These are phyloP conservation scores for Didymosphaeria variabile DNA, from an alignment of 2,329 filamentous ascomycete species.

Conservation along the genomic window DNA sequence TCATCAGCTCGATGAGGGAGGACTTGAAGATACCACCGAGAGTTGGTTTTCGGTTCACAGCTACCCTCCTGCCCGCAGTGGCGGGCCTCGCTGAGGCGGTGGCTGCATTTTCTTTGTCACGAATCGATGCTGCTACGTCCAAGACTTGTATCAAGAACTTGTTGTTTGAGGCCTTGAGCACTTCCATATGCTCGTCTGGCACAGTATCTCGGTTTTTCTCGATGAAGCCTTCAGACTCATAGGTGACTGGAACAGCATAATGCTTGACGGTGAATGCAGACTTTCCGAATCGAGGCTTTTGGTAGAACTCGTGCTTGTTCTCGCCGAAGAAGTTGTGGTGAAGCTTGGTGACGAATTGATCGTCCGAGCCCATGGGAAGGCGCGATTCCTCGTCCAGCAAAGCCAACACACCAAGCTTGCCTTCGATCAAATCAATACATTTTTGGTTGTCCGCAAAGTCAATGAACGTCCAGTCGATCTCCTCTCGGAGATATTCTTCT, in stretches of 20 bases:
- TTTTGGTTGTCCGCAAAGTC: constrained; percentile 99
- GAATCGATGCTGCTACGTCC: constrained; percentile 82
- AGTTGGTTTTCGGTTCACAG: constrained; percentile 94
- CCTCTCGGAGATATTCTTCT: constrained; percentile 93
- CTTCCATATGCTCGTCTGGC: constrained; percentile 96
- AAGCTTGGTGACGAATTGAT: constrained; percentile 95
- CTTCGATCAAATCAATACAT: constrained; percentile 98
- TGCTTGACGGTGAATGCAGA: constrained; percentile 98
- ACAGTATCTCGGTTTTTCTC: constrained; percentile 99
- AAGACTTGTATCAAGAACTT: constrained; percentile 84
- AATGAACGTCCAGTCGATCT: constrained; percentile 99
- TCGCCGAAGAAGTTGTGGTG: constrained; percentile 90
- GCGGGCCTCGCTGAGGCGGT: constrained; percentile 77
- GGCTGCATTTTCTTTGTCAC: constrained; percentile 81
- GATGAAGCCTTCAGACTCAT: constrained; percentile 98
- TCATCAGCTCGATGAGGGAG: constrained; percentile 96
- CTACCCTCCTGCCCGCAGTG: constrained; percentile 80
- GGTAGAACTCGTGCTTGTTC: constrained; percentile 92
- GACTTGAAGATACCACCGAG: constrained; percentile 99
- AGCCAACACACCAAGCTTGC: constrained; percentile 91
- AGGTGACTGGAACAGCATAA: constrained; percentile 97
- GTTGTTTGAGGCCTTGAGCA: constrained; percentile 85
- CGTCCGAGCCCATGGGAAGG: constrained; percentile 95
- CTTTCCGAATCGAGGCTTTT: constrained; percentile 97
- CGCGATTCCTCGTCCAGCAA: constrained; percentile 96